Evolutionary conservation across 2,329 filamentous ascomycete species (phyloP).

Genomic region (Teratosphaeria pseudoeucalypti): DNA sequence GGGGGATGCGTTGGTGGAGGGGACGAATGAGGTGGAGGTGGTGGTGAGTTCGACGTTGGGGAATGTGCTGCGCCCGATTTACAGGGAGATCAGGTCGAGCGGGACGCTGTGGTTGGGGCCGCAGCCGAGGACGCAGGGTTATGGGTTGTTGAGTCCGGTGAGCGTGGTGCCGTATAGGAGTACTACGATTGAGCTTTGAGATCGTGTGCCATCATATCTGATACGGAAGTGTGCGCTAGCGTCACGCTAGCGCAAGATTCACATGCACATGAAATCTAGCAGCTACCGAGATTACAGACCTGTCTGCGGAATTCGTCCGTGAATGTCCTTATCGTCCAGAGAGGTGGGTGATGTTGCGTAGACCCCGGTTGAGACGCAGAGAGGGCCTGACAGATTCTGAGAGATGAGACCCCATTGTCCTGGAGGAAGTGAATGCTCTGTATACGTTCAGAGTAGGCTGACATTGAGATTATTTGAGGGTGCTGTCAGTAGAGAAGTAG

Average conservation of each 20-base stretch:
- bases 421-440: too few relatives aligned
- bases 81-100: background rate
- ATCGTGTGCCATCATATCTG: too few relatives aligned
- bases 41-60: slow-evolving; percentile 25
- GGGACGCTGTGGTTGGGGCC: background rate
- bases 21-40: slow-evolving; percentile 21
- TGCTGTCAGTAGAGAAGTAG: background rate
- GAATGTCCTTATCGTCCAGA: too few relatives aligned
- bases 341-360: too few relatives aligned
- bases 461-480: background rate
- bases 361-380: too few relatives aligned
- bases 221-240: background rate
- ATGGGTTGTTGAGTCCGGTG: background rate
- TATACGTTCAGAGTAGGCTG: too few relatives aligned
- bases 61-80: slow-evolving; percentile 11
- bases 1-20: slow-evolving; percentile 12
- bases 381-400: too few relatives aligned
- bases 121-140: background rate
- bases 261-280: background rate
- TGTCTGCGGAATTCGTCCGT: too few relatives aligned
- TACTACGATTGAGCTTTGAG: background rate
- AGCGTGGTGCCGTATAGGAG: background rate
- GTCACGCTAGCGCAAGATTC: background rate
- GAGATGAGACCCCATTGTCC: too few relatives aligned
- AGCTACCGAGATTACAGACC: too few relatives aligned